Conservation (phyloP, 495 filamentous ascomycete species). For the Penicillium diatomitis region DNA sequence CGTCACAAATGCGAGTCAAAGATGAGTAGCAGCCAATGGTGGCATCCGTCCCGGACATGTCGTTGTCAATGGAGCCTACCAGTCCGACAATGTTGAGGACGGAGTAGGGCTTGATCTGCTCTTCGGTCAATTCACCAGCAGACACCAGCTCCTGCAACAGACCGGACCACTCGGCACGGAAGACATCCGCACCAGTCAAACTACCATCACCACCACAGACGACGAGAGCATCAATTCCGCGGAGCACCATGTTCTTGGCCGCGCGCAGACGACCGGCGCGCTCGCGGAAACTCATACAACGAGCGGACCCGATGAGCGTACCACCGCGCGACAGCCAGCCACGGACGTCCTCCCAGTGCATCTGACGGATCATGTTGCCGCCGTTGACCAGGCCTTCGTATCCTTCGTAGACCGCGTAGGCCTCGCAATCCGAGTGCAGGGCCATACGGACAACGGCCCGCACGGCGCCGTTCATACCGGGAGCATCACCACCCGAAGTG, state of each 20-base stretch:
- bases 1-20: constrained; percentile 81
- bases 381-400: constrained; percentile 93
- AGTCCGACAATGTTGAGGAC: constrained; percentile 92
- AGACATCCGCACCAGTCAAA: constrained; percentile 91
- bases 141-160: constrained; percentile 74
- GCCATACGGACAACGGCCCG: constrained; percentile 90
- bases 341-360: constrained; percentile 91
- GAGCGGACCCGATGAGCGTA: constrained; percentile 91
- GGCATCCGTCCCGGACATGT: constrained; percentile 92
- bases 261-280: constrained; percentile 70
- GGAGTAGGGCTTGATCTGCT: constrained; percentile 62
- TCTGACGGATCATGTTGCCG: constrained; percentile 74
- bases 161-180: constrained; percentile 83
- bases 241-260: constrained; percentile 86
- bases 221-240: constrained; percentile 91
- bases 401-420: constrained; percentile 87
- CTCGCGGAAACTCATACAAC: constrained; percentile 83
- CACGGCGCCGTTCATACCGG: constrained; percentile 95
- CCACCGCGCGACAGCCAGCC: constrained; percentile 92
- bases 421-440: constrained; percentile 76
- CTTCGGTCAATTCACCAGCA: constrained; percentile 53
- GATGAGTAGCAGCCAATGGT: constrained; percentile 97
- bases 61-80: constrained; percentile 97
- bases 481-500: constrained; percentile 95
- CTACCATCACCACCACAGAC: constrained; percentile 97